phyloP scores from a whole-genome alignment of 2,329 filamentous ascomycete species.

The Bipolaris bicolor region DNA sequence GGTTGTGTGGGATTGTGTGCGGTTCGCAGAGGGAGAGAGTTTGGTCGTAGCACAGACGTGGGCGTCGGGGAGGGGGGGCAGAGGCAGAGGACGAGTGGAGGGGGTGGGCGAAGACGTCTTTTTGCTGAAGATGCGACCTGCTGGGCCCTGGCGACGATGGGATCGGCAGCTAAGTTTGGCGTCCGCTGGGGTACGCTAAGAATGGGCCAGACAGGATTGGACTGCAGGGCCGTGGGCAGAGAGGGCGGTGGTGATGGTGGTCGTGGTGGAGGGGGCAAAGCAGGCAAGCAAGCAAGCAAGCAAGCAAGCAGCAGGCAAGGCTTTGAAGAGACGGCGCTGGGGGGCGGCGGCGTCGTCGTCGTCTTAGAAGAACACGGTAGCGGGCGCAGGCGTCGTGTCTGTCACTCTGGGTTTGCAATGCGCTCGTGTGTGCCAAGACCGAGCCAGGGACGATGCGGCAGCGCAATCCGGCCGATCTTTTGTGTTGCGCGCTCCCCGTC shows the following conservation, averaged over 20 bases:
- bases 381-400: background rate
- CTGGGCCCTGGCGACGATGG: slow-evolving; percentile 19
- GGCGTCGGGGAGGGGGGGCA: slow-evolving; percentile 5
- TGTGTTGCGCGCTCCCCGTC: slow-evolving; percentile 17
- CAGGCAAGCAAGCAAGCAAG: no score
- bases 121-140: slow-evolving; percentile 16
- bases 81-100: slow-evolving; percentile 3
- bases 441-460: slow-evolving; percentile 28
- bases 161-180: slow-evolving; percentile 33
- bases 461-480: slow-evolving; percentile 28
- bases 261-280: background rate
- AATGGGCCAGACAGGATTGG: slow-evolving; percentile 5
- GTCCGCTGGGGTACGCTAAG: slow-evolving; percentile 29
- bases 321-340: no score
- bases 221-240: background rate
- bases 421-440: slow-evolving; percentile 29
- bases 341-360: background rate
- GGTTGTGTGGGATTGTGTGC: background rate
- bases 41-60: slow-evolving; percentile 11
- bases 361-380: slow-evolving; percentile 4
- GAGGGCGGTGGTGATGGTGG: background rate
- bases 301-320: no score
- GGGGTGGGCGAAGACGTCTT: slow-evolving; percentile 18
- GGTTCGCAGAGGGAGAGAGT: background rate
- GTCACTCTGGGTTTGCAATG: slow-evolving; percentile 14